Evolutionary conservation across 192 early-diverging fungal species (phyloP), one percentile per base, ranked within the genome.

Genomic region (Jimgerdemannia flammicorona): DNA sequence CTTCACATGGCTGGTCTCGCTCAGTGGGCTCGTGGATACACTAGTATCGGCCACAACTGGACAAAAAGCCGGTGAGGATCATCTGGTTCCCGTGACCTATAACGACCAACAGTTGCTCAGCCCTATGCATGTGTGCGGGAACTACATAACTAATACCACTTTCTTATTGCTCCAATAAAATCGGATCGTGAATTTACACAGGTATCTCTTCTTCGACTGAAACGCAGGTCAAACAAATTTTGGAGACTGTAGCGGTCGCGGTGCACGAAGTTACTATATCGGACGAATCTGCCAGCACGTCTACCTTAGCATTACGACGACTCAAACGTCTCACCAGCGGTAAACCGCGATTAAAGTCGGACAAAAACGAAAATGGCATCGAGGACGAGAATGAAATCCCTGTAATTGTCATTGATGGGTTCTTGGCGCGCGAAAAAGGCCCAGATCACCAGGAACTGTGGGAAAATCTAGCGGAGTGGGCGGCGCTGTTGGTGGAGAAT

Each of bases 31-130:
- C 40, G 86, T 96, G 65, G 95, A 98, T 77, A 88, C 93, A 71
- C 83, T 96, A 69, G 88, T 97, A 11, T 90, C 92, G 7, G 95
- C 95, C 4, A 92, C 93, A 0, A 96, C 95, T 3, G 98, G 98
- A 9, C 89, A 92, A 71, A 98, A 97, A 70, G 90, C 95, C 2
- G 91, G 49, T 59, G 49, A 59, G 87, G 89, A 80, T 6, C 49
- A 59, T 59, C 14, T 59, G 49, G 29, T 29, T 29, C 29, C 29
- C 29, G 29, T 29, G 29, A 29, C 29, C 29, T 29, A 29, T 29
- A 29, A 29, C 29, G 29, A 29, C 29, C 29, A 29, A 29, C 0
- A 29, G 29, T 43, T 42, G 4, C 4, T 42, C 43, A 39, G 42
- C 69, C 87, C 89, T 29, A 29, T 29, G 29, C 29, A 1, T 29